Conservation (phyloP, 306 rosid species). For the Cucurbita ficifolia region DNA sequence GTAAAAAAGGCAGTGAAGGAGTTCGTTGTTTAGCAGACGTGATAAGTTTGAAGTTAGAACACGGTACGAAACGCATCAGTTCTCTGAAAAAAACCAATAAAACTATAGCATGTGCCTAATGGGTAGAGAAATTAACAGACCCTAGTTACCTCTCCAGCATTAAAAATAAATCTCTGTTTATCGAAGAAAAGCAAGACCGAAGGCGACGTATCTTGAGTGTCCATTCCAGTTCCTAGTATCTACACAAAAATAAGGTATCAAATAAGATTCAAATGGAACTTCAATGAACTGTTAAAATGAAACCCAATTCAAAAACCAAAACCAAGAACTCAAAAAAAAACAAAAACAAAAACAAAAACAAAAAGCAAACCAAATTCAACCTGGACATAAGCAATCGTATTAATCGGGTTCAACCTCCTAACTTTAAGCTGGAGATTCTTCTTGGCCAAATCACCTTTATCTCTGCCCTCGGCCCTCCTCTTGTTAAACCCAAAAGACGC, state of each 20-base stretch:
- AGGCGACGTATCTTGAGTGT: slow-evolving; percentile 84
- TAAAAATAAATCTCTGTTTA: slow-evolving; percentile 69
- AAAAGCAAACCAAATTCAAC: slow-evolving; percentile 6
- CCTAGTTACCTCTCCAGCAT: slow-evolving; percentile 69
- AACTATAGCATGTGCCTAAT: not conserved
- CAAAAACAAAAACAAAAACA: not conserved
- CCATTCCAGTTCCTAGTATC: slow-evolving; percentile 86
- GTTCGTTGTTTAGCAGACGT: not conserved
- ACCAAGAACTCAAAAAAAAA: not conserved
- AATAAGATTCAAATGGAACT: not conserved
- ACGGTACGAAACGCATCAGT: not conserved
- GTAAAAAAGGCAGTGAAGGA: not conserved
- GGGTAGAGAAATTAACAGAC: not conserved
- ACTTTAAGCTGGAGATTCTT: slow-evolving; percentile 41
- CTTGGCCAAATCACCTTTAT: slow-evolving; percentile 25
- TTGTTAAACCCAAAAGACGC: slow-evolving; percentile 38
- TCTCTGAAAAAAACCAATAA: not conserved
- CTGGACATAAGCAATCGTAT: slow-evolving; percentile 66
- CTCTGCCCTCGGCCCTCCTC: slow-evolving; percentile 68
- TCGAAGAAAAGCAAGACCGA: slow-evolving; percentile 81
- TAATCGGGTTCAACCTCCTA: slow-evolving; percentile 55
- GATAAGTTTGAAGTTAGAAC: not conserved
- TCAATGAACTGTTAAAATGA: not conserved
- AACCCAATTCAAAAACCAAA: not conserved
- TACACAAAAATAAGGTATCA: slow-evolving; percentile 6